Evolutionary conservation across 768 basidiomycete species (phyloP), one percentile per base, ranked within the genome.

Genomic region (Tylopilus balloui): DNA sequence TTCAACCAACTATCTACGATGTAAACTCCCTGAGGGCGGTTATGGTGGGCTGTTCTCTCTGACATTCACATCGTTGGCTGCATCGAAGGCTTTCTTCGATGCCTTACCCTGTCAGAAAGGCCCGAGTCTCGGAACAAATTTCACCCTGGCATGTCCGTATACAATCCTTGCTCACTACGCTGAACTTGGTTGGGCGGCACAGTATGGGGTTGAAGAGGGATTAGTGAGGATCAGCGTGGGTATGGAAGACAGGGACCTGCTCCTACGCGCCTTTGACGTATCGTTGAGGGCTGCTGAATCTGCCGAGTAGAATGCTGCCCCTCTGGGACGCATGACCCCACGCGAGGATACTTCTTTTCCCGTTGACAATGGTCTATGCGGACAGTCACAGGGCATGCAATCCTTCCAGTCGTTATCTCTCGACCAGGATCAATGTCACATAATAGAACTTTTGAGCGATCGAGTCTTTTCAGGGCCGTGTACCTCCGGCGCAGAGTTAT

Each of bases 141-240:
- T 97, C 66, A 97, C 95, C 2, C 77, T 98, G 25, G 92, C 92
- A 27, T 93, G 84, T 56, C 95, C 94, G 21, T 98, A 91, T 64
- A 89, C 91, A 10, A 83, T 98, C 50, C 74, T 99, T 21, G 95
- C 90, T 31, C 95, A 98, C 67, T 97, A 82, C 56, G 63, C 70
- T 1, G 95, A 99, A 68, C 71, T 95, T 53, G 89, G 87, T 31
- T 99, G 95, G 95, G 95, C 94, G 14, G 84, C 79, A 42, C 71
- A 75, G 52, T 95, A 80, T 68, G 93, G 90, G 17, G 90, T 99
- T 12, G 90, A 95, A 60, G 72, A 72, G 45, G 83, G 82, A 4
- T 69, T 99, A 37, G 89, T 99, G 10, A 76, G 95, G 50, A 79
- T 98, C 27, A 92, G 87, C 55, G 83, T 96, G n/a, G 95, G 95